A percentile compares a stretch with the other conserved stretches of the same genome.
These are phyloP conservation scores for Apiospora hydei DNA, from an alignment of 2,329 filamentous ascomycete species.

Conservation along the genomic window DNA sequence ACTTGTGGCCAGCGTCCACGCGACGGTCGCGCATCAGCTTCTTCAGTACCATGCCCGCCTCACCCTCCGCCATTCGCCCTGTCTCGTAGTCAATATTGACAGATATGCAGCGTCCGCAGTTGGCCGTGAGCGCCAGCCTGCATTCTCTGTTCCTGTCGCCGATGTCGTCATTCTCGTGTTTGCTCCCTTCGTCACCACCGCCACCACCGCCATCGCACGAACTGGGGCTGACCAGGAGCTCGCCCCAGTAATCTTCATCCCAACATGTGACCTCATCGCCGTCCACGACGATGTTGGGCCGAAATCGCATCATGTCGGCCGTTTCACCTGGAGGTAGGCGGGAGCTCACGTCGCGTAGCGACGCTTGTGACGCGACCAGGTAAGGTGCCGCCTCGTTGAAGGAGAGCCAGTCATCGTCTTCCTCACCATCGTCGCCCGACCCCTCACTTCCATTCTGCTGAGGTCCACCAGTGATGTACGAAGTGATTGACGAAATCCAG, in stretches of 20 bases:
- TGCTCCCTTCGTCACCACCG: constrained; percentile 1
- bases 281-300: constrained; percentile 75
- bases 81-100: constrained; percentile 76
- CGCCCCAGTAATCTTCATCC: constrained; percentile 78
- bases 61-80: constrained; percentile 63
- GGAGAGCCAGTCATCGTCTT: constrained; percentile 60
- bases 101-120: constrained; percentile 73
- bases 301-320: constrained; percentile 73
- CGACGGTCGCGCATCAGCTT: constrained; percentile 73
- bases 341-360: constrained; percentile 69
- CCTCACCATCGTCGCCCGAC: not conserved
- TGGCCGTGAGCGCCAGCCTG: constrained; percentile 67
- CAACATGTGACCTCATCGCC: constrained; percentile 59
- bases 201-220: not conserved
- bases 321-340: constrained; percentile 56
- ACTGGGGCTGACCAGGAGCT: constrained; percentile 54
- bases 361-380: constrained; percentile 74
- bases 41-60: constrained; percentile 70
- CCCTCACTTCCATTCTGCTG: not conserved
- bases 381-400: constrained; percentile 81
- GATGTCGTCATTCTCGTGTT: not conserved
- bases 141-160: constrained; percentile 25
- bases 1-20: constrained; percentile 73
- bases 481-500: constrained; percentile 46
- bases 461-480: constrained; percentile 39